phyloP scores from a whole-genome alignment of 495 filamentous ascomycete species.

The Hypoxylon trugodes region DNA sequence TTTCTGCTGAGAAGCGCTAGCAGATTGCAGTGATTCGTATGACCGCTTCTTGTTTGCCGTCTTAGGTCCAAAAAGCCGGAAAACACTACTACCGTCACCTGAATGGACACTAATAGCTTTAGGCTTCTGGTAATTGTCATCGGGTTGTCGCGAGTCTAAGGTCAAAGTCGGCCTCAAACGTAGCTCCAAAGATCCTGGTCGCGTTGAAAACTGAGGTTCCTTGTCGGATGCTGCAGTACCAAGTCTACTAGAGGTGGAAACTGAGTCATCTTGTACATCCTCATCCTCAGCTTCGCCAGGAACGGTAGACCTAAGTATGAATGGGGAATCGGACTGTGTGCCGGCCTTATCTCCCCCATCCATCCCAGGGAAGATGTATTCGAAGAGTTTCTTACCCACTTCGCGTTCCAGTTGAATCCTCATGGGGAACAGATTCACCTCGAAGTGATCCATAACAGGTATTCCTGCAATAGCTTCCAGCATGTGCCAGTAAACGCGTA shows the following conservation, averaged over 20 bases:
- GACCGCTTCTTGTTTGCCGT: conserved; percentile 68
- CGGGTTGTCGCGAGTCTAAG: conserved; percentile 58
- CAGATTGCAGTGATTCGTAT: conserved; percentile 68
- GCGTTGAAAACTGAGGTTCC: conserved; percentile 56
- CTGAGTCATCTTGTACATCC: conserved; percentile 55
- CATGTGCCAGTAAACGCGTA: conserved; percentile 96
- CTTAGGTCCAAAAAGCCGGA: conserved; percentile 63
- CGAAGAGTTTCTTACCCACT: conserved; percentile 91
- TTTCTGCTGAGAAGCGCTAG: conserved; percentile 52
- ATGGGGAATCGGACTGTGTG: conserved; percentile 75
- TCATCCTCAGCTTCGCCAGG: conserved; percentile 72
- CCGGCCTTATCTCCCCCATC: conserved; percentile 49
- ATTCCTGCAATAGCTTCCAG: conserved; percentile 97
- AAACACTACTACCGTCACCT: conserved; percentile 57
- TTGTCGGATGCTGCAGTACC: conserved; percentile 46
- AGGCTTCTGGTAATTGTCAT: conserved; percentile 50
- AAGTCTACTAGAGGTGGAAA: conserved; percentile 43
- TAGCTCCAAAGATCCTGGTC: conserved; percentile 75
- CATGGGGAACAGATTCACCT: conserved; percentile 91
- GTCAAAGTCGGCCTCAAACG: conserved; percentile 80
- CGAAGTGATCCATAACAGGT: conserved; percentile 96
- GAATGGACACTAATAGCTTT: conserved; percentile 61
- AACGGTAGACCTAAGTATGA: conserved; percentile 81
- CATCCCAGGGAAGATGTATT: conserved; percentile 92
- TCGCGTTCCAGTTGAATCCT: conserved; percentile 94